phyloP scores from a whole-genome alignment of 2,329 filamentous ascomycete species.

The Pezicula radicicola region DNA sequence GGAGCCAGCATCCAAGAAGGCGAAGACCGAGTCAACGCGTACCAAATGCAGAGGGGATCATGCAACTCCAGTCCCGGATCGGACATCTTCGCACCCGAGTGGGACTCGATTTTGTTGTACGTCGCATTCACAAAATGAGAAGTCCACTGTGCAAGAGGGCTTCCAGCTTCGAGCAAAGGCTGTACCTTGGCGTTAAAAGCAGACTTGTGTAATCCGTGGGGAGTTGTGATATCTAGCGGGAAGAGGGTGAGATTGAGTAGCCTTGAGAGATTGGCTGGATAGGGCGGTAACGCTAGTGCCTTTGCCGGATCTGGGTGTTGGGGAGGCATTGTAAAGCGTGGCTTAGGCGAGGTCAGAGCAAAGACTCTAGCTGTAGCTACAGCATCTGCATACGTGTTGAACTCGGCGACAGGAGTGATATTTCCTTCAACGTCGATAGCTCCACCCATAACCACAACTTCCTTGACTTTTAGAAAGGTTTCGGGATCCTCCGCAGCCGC shows the following conservation, averaged over 20 bases:
- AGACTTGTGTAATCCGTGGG: slow-evolving; percentile 61
- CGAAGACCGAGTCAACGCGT: slow-evolving; percentile 61
- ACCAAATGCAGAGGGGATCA: slow-evolving; percentile 78
- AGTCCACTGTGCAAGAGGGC: slow-evolving; percentile 72
- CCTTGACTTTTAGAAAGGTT: slow-evolving; percentile 83
- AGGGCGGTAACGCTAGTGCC: slow-evolving; percentile 51
- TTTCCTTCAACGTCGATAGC: slow-evolving; percentile 79
- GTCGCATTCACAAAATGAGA: slow-evolving; percentile 69
- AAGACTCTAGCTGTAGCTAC: slow-evolving; percentile 74
- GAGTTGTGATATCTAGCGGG: slow-evolving; percentile 74
- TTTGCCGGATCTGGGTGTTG: slow-evolving; percentile 33
- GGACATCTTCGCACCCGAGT: slow-evolving; percentile 51
- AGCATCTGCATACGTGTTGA: slow-evolving; percentile 91
- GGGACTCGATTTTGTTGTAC: slow-evolving; percentile 63
- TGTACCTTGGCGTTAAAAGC: slow-evolving; percentile 56
- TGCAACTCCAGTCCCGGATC: slow-evolving; percentile 66
- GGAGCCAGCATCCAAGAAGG: slow-evolving; percentile 54
- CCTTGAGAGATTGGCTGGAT: slow-evolving; percentile 61
- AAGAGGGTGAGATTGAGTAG: slow-evolving; percentile 67
- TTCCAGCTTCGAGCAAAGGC: slow-evolving; percentile 55
- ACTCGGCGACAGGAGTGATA: slow-evolving; percentile 81
- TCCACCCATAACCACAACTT: slow-evolving; percentile 95
- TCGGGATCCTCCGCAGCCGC: slow-evolving; percentile 87
- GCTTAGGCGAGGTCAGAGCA: slow-evolving; percentile 71
- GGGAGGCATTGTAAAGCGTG: slow-evolving; percentile 33